Evolutionary conservation across 2,329 filamentous ascomycete genomes (phyloP).

Genomic region (Cordyceps cateniannulata): DNA sequence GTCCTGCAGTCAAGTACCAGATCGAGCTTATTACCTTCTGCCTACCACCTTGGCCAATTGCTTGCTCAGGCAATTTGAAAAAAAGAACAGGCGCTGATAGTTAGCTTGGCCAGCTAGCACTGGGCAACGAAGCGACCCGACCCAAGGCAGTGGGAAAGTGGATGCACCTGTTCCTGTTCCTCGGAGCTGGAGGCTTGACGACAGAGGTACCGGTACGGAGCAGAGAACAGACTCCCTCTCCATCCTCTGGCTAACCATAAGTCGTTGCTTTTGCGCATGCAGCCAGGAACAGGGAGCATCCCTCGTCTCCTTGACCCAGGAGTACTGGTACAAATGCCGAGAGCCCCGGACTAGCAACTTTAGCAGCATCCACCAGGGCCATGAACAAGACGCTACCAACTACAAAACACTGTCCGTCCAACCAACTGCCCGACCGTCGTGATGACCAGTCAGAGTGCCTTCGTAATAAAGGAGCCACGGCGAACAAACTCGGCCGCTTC

Average conservation of each 20-base stretch:
- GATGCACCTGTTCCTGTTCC: neutral
- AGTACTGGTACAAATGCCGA: neutral
- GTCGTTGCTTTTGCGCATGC: neutral
- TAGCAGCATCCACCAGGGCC: neutral
- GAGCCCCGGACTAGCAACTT: neutral
- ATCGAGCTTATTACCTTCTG: too few species aligned
- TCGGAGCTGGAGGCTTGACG: neutral
- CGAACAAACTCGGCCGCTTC: too few species aligned
- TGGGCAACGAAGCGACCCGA: conserved; percentile 9
- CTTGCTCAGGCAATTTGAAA: neutral
- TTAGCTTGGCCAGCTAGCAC: neutral
- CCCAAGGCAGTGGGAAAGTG: conserved; percentile 9
- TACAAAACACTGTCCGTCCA: too few species aligned
- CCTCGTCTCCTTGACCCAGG: neutral
- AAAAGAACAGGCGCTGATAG: neutral
- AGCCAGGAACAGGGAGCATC: neutral
- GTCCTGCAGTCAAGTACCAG: too few species aligned
- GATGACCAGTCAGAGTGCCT: neutral
- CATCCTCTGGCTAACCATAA: neutral
- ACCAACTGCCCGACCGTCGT: too few species aligned
- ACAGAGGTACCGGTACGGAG: neutral
- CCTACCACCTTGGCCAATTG: neutral
- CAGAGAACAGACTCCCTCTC: neutral
- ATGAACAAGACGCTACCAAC: neutral
- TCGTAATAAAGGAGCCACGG: neutral